Base-by-base conservation (phyloP, 2,329 filamentous ascomycete species). In the Gyromitra esculenta region DNA sequence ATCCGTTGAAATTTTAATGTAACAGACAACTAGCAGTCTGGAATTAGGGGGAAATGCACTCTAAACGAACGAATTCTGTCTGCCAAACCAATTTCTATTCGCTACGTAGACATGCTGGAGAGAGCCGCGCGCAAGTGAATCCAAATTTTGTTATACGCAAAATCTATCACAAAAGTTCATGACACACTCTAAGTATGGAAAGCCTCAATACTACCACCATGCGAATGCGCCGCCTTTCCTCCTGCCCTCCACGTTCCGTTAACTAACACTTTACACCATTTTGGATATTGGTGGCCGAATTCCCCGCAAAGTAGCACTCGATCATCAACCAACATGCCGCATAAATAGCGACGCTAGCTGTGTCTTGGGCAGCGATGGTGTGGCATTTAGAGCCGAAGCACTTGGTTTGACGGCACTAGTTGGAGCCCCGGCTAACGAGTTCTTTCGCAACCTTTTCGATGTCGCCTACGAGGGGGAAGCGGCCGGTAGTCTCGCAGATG, bases 241-340 rank as follows among this genome's bases (percentile, higher is more conserved):
- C 56, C n/a, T 9, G 35, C 56, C 35, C 56, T 60, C 56, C 31
- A 39, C 11, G 8, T n/a, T n/a, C 56, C 56, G 21, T 60, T 41
- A 13, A 21, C 56, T 11, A 18, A 41, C n/a, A 2, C 2, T 15
- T 18, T n/a, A 60, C 35, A 41, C 35, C n/a, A 8, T 57, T 31
- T 15, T 2, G 3, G 25, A 57, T 37, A 15, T 57, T 57, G 3
- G 13, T 35, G 21, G 15, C 11, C 31, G 25, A 35, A 39, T 37
- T 25, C 13, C 15, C 56, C 13, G 15, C 35, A 21, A 9, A 41
- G 2, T 18, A 9, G 6, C 56, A 60, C 6, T 11, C 15, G 5
- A 60, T 21, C 35, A 4, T 18, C 13, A 60, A 1, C 15, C 8
- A 39, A 1, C 56, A 60, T 5, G 2, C 25, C 13, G 56, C n/a